These are phyloP conservation scores for Melanopsichium pennsylvanicum DNA, from an alignment of 1,284 basidiomycete species.

Conservation along the genomic window DNA sequence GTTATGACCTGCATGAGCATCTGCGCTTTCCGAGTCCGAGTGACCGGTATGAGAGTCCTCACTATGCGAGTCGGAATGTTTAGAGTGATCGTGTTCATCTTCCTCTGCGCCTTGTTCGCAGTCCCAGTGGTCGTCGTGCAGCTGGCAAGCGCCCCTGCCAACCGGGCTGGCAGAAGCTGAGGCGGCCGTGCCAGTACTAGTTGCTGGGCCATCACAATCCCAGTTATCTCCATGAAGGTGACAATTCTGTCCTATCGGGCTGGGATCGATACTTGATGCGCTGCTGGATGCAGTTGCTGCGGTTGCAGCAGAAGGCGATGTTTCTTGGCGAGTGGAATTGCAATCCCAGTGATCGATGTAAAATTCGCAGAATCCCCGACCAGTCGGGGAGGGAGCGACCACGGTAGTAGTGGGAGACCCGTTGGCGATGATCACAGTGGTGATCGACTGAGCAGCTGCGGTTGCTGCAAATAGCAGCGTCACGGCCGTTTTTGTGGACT, in stretches of 20 bases:
- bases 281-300: neutral
- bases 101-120: slow-evolving; percentile 19
- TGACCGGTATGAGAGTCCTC: slow-evolving; percentile 32
- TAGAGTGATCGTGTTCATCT: slow-evolving; percentile 12
- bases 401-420: slow-evolving; percentile 22
- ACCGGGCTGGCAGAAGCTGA: slow-evolving; percentile 24
- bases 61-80: slow-evolving; percentile 7
- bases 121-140: slow-evolving; percentile 47
- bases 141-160: slow-evolving; percentile 20
- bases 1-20: slow-evolving; percentile 30
- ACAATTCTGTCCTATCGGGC: slow-evolving; percentile 18
- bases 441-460: slow-evolving; percentile 16
- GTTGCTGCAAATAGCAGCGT: slow-evolving; percentile 4
- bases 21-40: no score
- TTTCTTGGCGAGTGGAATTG: slow-evolving; percentile 11
- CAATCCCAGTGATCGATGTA: slow-evolving; percentile 38
- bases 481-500: slow-evolving; percentile 3
- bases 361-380: slow-evolving; percentile 35
- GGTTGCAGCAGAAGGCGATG: neutral
- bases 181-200: slow-evolving; percentile 4
- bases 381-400: slow-evolving; percentile 18
- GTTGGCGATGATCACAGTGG: slow-evolving; percentile 3
- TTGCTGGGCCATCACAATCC: slow-evolving; percentile 17
- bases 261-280: slow-evolving; percentile 10
- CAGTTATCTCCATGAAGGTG: slow-evolving; percentile 23